Conservation (phyloP, 2,329 filamentous ascomycete genomes). For the Hypoxylon sp. region DNA sequence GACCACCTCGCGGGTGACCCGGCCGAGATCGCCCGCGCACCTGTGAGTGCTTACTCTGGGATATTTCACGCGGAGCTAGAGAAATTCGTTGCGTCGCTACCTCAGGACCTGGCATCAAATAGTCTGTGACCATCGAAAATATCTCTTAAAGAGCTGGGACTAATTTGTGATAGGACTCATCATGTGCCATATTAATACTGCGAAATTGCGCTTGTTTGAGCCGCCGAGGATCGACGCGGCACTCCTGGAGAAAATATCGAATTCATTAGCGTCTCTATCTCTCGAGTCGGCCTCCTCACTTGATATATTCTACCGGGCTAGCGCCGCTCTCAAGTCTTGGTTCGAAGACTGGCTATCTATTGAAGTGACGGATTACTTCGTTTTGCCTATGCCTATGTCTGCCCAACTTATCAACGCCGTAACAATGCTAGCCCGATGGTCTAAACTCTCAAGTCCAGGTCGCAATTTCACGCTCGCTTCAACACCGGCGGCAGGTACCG, state of each 20-base stretch:
- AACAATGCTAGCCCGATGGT: slow-evolving; percentile 67
- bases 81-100: slow-evolving; percentile 57
- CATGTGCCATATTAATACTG: slow-evolving; percentile 59
- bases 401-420: slow-evolving; percentile 66
- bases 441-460: slow-evolving; percentile 61
- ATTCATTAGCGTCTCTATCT: slow-evolving; percentile 59
- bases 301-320: slow-evolving; percentile 66
- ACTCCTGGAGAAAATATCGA: slow-evolving; percentile 60
- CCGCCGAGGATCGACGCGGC: slow-evolving; percentile 62
- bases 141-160: neutral
- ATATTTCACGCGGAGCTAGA: slow-evolving; percentile 64
- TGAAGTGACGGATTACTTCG: slow-evolving; percentile 60
- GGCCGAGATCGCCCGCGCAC: slow-evolving; percentile 58
- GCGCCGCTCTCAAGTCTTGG: slow-evolving; percentile 63
- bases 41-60: slow-evolving; percentile 62
- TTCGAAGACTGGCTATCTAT: slow-evolving; percentile 66
- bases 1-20: slow-evolving; percentile 56
- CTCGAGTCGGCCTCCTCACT: slow-evolving; percentile 60
- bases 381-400: slow-evolving; percentile 62
- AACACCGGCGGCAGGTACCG: neutral
- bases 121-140: slow-evolving; percentile 52
- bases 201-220: slow-evolving; percentile 63
- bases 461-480: slow-evolving; percentile 14
- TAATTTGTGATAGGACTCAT: slow-evolving; percentile 56
- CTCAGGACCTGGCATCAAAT: slow-evolving; percentile 57